Conservation (phyloP, 371 early-diverging fungal species). For the Umbelopsis sp. region DNA sequence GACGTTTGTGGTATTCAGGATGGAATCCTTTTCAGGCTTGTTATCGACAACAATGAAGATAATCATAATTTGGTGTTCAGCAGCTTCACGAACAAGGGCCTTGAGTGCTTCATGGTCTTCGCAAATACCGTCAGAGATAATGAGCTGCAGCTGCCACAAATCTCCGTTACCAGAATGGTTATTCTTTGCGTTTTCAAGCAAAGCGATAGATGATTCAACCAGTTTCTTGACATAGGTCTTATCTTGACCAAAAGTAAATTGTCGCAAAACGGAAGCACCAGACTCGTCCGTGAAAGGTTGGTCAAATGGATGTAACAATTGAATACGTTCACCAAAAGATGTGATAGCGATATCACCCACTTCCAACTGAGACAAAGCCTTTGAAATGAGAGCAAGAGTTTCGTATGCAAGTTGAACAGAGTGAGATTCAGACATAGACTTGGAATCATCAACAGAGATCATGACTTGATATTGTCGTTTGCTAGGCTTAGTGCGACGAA, state of each 20-base stretch:
- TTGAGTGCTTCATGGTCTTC: conserved; percentile 87
- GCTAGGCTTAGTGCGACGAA: conserved; percentile 96
- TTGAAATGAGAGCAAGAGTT: conserved; percentile 88
- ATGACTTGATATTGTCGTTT: conserved; percentile 98
- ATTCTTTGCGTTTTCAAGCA: conserved; percentile 75
- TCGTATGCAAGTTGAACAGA: conserved; percentile 93
- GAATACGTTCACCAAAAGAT: conserved; percentile 89
- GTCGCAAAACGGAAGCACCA: conserved; percentile 85
- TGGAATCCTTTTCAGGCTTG: conserved; percentile 84
- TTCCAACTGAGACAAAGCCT: conserved; percentile 92
- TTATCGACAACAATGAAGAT: conserved; percentile 96
- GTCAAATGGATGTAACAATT: conserved; percentile 92
- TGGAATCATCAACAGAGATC: conserved; percentile 98
- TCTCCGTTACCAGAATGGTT: conserved; percentile 59
- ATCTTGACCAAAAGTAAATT: conserved; percentile 92
- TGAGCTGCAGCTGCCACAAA: conserved; percentile 94
- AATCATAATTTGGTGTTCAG: conserved; percentile 88
- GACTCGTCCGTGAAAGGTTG: conserved; percentile 85
- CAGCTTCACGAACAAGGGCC: conserved; percentile 80
- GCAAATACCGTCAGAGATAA: conserved; percentile 97
- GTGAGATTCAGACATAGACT: conserved; percentile 93
- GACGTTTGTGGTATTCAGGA: conserved; percentile 85
- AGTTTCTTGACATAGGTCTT: conserved; percentile 84
- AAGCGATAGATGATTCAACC: conserved; percentile 76
- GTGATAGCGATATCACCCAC: conserved; percentile 91